Base-by-base conservation (phyloP, 257 asterid species). In the Linaria vulgaris region DNA sequence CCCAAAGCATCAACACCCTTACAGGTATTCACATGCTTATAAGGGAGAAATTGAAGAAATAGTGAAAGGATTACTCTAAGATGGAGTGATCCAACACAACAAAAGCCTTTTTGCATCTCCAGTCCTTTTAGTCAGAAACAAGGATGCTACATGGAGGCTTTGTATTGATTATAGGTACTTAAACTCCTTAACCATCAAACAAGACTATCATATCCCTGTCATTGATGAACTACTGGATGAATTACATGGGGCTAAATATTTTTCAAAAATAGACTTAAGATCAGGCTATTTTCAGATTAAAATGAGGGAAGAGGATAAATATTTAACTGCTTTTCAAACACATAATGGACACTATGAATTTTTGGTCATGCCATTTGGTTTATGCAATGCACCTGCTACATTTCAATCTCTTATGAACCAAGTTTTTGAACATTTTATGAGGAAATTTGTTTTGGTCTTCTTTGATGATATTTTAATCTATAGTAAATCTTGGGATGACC, bases 401-500 rank as follows among this genome's bases (percentile, higher is more conserved):
- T 66, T 49, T 9, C 2, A 4, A 0, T 61, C 67, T 0, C 47
- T 66, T 53, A n/a, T n/a, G n/a, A n/a, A n/a, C n/a, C n/a, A n/a
- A n/a, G n/a, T n/a, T n/a, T n/a, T n/a, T n/a, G n/a, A n/a, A n/a
- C n/a, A n/a, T n/a, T n/a, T n/a, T n/a, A n/a, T n/a, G n/a, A 46
- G 66, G 11, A 50, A 50, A 5, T 58, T 24, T 43, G 12, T 51
- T 0, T 5, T 53, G 9, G 64, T 21, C 0, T 53, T 64, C 12
- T 72, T 72, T 44, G 69, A 58, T 38, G 63, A 72, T 17, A 72
- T 64, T 9, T 27, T 72, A 0, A n/a, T 71, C 0, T 71, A 63
- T 24, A 71, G 66, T 3, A 1, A 1, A 0, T 0, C 30, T 5
- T 9, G 27, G 12, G 21, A 30, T 0, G 21, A 6, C 0, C 76